Conservation (phyloP, 2,329 filamentous ascomycete species). For the Geosmithia morbida region DNA sequence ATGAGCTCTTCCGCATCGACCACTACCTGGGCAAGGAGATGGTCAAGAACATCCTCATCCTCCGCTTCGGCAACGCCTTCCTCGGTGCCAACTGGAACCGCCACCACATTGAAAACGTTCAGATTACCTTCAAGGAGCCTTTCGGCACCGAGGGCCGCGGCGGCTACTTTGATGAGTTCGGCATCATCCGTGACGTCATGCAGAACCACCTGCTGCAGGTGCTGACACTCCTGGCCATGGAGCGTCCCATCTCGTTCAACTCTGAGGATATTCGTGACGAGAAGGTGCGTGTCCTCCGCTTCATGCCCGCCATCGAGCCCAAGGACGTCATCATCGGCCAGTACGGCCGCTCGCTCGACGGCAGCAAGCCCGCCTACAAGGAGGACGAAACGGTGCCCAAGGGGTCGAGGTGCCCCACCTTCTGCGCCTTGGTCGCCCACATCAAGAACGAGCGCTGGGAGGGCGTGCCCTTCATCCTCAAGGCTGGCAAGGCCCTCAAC, state of each 20-base stretch:
- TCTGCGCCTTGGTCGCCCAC: constrained; percentile 92
- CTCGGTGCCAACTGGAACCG: constrained; percentile 98
- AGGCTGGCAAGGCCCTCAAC: constrained; percentile 96
- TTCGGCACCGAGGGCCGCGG: constrained; percentile 97
- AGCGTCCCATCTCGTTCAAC: constrained; percentile 95
- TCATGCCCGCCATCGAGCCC: constrained; percentile 87
- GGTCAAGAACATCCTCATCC: constrained; percentile 99
- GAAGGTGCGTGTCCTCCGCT: constrained; percentile 90
- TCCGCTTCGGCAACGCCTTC: constrained; percentile 97
- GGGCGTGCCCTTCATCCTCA: constrained; percentile 97
- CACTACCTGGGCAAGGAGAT: constrained; percentile 99
- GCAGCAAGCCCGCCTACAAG: constrained; percentile 94
- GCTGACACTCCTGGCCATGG: constrained; percentile 91
- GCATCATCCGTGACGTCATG: constrained; percentile 99
- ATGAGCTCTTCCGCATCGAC: constrained; percentile 97
- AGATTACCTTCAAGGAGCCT: constrained; percentile 99
- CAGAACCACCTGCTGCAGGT: constrained; percentile 98
- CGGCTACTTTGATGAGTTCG: constrained; percentile 98
- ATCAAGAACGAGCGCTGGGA: constrained; percentile 99
- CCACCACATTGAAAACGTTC: constrained; percentile 97
- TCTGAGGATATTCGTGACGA: constrained; percentile 97
- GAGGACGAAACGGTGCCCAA: constrained; percentile 97
- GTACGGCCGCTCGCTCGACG: constrained; percentile 91
- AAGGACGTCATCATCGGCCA: constrained; percentile 99
- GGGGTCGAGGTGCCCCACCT: constrained; percentile 93